Conservation (phyloP, 2,329 filamentous ascomycete genomes). For the Arachnomyces sp. region DNA sequence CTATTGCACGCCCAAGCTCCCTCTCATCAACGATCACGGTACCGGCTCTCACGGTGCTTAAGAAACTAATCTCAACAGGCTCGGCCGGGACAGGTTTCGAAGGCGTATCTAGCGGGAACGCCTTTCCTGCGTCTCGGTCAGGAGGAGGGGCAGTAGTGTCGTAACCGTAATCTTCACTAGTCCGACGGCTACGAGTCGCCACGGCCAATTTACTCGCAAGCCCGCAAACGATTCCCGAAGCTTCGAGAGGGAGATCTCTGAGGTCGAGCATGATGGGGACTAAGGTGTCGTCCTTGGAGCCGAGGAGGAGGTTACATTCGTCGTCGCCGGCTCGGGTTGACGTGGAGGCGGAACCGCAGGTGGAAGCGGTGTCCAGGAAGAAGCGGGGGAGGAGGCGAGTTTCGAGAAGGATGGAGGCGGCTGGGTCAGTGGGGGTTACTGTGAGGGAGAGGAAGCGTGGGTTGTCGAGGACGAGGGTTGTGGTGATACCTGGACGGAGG, state of each 20-base stretch:
- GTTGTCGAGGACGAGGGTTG: conserved; percentile 29
- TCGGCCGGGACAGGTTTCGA: conserved; percentile 28
- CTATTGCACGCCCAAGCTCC: conserved; percentile 65
- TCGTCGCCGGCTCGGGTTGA: conserved; percentile 16
- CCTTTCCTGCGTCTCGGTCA: background rate
- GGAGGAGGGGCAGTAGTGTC: background rate
- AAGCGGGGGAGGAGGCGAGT: conserved; percentile 54
- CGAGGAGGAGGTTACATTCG: conserved; percentile 63
- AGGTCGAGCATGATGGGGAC: conserved; percentile 87
- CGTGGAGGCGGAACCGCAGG: conserved; percentile 22
- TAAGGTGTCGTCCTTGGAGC: conserved; percentile 59
- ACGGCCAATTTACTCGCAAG: conserved; percentile 77
- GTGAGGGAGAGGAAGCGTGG: conserved; percentile 45
- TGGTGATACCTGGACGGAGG: conserved; percentile 32
- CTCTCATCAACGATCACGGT: conserved; percentile 77
- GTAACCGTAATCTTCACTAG: conserved; percentile 6
- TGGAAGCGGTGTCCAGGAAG: conserved; percentile 45
- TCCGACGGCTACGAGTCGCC: conserved; percentile 51
- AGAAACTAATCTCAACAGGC: conserved; percentile 73
- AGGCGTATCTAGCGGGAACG: conserved; percentile 7
- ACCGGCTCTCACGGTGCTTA: conserved; percentile 81
- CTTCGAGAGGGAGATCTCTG: conserved; percentile 70
- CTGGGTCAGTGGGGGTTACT: conserved; percentile 37
- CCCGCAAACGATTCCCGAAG: conserved; percentile 80
- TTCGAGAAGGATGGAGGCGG: conserved; percentile 40